Percentiles rank a stretch among this genome's conserved stretches.
phyloP scores from a whole-genome alignment of 2,329 filamentous ascomycete species.

The Podosphaera fusca region DNA sequence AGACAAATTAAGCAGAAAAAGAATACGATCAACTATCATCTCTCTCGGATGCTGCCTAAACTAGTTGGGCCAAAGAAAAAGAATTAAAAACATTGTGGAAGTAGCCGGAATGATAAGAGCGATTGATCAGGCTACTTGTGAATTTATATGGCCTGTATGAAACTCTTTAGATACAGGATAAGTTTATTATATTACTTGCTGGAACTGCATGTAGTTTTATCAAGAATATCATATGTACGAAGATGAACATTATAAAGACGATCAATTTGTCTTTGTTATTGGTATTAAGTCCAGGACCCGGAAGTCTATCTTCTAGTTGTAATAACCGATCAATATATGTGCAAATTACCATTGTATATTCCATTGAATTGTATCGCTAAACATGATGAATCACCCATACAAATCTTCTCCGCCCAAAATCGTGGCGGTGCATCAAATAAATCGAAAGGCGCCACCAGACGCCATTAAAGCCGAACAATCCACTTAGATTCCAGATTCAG shows the following conservation, averaged over 20 bases:
- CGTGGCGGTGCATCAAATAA: background rate
- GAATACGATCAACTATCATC: slow-evolving; percentile 79
- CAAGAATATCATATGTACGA: background rate
- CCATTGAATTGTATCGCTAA: background rate
- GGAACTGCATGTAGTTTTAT: too few relatives aligned
- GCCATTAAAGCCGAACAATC: background rate
- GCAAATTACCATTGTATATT: background rate
- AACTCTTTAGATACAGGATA: too few relatives aligned
- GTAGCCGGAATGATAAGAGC: too few relatives aligned
- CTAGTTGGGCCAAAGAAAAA: slow-evolving; percentile 49
- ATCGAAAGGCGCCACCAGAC: slow-evolving; percentile 1
- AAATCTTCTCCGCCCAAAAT: background rate
- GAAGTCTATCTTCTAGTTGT: background rate
- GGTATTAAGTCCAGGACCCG: background rate
- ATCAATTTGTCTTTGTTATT: background rate
- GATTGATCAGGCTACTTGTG: too few relatives aligned
- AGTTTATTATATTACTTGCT: too few relatives aligned
- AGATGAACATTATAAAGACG: background rate
- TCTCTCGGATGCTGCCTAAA: slow-evolving; percentile 52
- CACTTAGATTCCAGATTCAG: background rate
- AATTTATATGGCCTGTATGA: too few relatives aligned
- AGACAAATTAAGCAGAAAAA: slow-evolving; percentile 33
- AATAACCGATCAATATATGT: background rate
- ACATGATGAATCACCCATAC: too few relatives aligned
- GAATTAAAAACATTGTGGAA: slow-evolving; percentile 12